A percentile compares a stretch with the other conserved stretches of the same genome.
Conservation (phyloP, 441 rosid genomes). For the Eutrema salsugineum region DNA sequence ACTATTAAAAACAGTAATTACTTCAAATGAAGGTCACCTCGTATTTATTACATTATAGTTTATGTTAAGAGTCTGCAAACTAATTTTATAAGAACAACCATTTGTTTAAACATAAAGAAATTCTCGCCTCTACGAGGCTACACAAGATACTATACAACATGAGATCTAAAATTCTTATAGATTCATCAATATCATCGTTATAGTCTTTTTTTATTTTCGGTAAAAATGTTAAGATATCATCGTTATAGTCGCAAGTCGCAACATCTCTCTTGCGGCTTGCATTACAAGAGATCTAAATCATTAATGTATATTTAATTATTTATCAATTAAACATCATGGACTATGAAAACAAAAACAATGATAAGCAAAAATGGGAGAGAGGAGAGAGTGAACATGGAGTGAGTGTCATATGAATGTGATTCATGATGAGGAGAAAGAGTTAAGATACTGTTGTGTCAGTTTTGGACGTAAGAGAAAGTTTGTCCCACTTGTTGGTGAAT, state of each 20-base stretch:
- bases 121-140: not conserved
- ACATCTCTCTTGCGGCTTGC: conserved; percentile 19
- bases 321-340: not conserved
- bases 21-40: too few relatives aligned
- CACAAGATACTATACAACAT: not conserved
- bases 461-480: conserved; percentile 30
- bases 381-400: conserved; percentile 23
- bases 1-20: too few relatives aligned
- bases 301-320: not conserved
- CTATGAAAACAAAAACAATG: not conserved
- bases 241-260: too few relatives aligned
- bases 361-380: not conserved
- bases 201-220: too few relatives aligned
- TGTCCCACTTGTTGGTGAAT: conserved; percentile 39
- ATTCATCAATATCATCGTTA: conserved; percentile 3
- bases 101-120: not conserved
- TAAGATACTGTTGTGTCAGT: conserved; percentile 34
- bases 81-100: not conserved
- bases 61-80: too few relatives aligned
- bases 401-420: conserved; percentile 22
- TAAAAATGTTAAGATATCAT: too few relatives aligned
- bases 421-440: conserved; percentile 29
- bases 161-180: not conserved
- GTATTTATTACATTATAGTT: not conserved
- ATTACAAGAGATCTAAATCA: conserved; percentile 22